phyloP scores from a whole-genome alignment of 179 eudicot genomes.

The Spergularia azorica region DNA sequence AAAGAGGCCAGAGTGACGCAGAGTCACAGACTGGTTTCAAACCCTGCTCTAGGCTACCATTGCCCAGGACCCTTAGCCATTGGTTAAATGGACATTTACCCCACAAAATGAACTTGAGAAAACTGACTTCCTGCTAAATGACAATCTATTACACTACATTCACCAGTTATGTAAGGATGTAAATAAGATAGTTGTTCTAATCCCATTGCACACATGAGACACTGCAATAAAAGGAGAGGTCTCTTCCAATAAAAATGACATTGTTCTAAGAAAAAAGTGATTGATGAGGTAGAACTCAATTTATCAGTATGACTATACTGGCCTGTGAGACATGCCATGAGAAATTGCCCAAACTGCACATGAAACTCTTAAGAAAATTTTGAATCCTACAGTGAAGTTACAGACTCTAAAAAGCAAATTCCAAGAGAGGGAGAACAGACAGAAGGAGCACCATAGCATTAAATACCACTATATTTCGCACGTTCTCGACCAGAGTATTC shows the following conservation, averaged over 20 bases:
- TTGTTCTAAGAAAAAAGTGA: neutral
- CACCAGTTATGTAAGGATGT: neutral
- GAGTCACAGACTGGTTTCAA: neutral
- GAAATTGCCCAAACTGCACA: neutral
- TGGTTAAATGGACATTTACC: neutral
- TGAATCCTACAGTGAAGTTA: neutral
- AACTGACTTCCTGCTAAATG: neutral
- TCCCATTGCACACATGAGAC: neutral
- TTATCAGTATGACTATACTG: neutral
- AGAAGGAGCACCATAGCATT: constrained; percentile 32
- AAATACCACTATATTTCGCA: constrained; percentile 70
- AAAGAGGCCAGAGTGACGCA: neutral
- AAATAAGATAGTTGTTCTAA: too few relatives aligned
- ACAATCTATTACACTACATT: neutral
- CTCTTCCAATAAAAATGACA: neutral
- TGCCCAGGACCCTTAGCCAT: neutral
- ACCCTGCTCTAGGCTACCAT: neutral
- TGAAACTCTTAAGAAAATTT: neutral
- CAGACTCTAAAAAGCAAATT: neutral
- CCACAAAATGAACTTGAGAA: constrained; percentile 1
- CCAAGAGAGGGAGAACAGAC: constrained; percentile 19
- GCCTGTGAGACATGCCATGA: neutral
- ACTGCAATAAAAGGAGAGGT: neutral
- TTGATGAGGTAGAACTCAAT: neutral
- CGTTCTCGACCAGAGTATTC: constrained; percentile 45